A percentile compares a stretch with the other conserved stretches of the same genome.
phyloP scores from a whole-genome alignment of 257 asterid species.

The Coffea eugenioides region DNA sequence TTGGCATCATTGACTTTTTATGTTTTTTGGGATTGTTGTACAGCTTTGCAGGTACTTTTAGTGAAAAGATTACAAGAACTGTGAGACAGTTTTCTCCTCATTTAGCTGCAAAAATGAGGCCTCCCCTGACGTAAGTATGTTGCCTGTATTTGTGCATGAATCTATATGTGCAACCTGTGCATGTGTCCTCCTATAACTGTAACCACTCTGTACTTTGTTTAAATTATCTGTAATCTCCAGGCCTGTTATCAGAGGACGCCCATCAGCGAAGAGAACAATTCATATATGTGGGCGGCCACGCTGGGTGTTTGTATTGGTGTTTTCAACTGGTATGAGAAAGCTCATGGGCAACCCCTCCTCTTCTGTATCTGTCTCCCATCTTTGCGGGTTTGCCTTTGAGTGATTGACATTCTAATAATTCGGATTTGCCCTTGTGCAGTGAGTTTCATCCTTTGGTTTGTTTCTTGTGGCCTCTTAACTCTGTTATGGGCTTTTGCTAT shows the following conservation, averaged over 20 bases:
- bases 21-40: conserved; percentile 28
- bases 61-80: conserved; percentile 88
- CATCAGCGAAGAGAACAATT: conserved; percentile 79
- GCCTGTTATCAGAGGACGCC: conserved; percentile 98
- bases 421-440: conserved; percentile 39
- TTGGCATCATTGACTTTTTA: conserved; percentile 17
- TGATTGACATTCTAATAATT: neutral
- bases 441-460: conserved; percentile 78
- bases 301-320: conserved; percentile 73
- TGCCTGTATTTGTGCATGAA: neutral
- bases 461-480: conserved; percentile 70
- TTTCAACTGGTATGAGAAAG: conserved; percentile 46
- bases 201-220: conserved; percentile 6
- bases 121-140: conserved; percentile 74
- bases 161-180: neutral
- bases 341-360: no score
- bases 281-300: conserved; percentile 93
- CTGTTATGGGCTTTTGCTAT: conserved; percentile 59
- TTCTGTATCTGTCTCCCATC: neutral
- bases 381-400: neutral
- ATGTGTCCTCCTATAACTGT: neutral
- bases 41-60: conserved; percentile 95
- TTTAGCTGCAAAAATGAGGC: conserved; percentile 98
- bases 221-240: conserved; percentile 39
- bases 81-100: conserved; percentile 94